Conservation (phyloP, 176 grass and related monocot genomes). For the Echinochloa phyllopogon region DNA sequence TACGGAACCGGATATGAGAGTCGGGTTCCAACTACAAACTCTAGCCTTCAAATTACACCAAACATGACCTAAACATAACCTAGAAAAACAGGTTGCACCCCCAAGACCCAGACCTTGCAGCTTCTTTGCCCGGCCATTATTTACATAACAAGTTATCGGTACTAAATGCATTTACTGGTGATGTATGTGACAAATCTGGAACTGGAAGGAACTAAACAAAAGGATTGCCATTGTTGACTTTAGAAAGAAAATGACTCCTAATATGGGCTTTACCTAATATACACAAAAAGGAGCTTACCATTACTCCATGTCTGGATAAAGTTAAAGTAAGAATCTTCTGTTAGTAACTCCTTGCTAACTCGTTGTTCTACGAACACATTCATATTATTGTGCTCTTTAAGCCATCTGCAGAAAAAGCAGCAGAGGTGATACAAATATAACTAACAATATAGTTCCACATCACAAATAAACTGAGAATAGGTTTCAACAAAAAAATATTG, state of each 20-base stretch:
- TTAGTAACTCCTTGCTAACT: constrained; percentile 74
- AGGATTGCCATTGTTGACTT: not conserved
- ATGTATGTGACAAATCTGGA: not conserved
- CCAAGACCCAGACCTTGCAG: no score
- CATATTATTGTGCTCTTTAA: constrained; percentile 77
- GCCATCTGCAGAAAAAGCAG: constrained; percentile 72
- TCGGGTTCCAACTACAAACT: no score
- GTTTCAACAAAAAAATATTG: not conserved
- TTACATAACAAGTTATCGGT: constrained; percentile 20
- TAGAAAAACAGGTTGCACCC: no score
- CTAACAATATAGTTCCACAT: constrained; percentile 21
- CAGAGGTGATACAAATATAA: constrained; percentile 19
- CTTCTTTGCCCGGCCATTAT: not conserved
- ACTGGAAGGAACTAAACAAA: not conserved
- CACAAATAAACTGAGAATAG: constrained; percentile 22
- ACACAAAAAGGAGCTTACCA: constrained; percentile 54
- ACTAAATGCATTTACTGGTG: constrained; percentile 12
- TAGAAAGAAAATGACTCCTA: not conserved
- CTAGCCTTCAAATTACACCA: no score
- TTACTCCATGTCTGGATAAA: constrained; percentile 84
- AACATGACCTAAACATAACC: no score
- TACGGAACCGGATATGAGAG: no score
- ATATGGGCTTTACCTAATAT: not conserved
- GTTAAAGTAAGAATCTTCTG: constrained; percentile 69
- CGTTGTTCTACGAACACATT: constrained; percentile 86